Base-by-base conservation (phyloP, 2,329 filamentous ascomycete species). In the Knoxdaviesia proteae region DNA sequence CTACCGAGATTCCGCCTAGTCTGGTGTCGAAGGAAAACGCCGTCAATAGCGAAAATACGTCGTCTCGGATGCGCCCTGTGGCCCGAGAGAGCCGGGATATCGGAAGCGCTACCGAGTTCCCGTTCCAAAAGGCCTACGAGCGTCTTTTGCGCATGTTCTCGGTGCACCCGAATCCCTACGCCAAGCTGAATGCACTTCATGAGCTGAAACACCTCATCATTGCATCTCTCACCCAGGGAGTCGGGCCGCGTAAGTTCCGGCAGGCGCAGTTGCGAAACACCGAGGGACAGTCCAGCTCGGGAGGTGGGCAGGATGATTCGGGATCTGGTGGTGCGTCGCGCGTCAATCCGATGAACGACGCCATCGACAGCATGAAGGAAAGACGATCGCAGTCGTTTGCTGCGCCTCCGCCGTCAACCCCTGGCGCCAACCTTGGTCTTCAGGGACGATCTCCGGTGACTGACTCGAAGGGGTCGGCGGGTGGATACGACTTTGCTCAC, bases 111-210 rank as follows among this genome's bases (percentile, higher is more conserved):
- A 20, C 59, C 2, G 75, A 81, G 36, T 93, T 93, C 51, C 82
- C 83, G 0, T 94, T 88, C 54, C 74, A 74, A 42, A 74, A 76
- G 49, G 81, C 86, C 1, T 94, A 93, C 54, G 69, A 76, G 49
- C 76, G 79, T 8, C 66, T 96, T 1, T 65, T 96, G 33, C 77
- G 75, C 48, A 86, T 84, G 62, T 93, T 98, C 50, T 84, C 83
- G 37, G 82, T 87, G 4, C 83, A 92, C 49, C 82, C 84, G 0
- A 93, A 90, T 53, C 90, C 90, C 0, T 81, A 81, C 50, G 70
- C 74, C 29, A 98, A 98, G 58, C 69, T 98, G 8, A 78, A 80
- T 49, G 80, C 83, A 0, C 64, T 96, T 5, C 77, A 80, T 47
- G 84, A 94, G 55, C 67, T 98, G 5, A 78, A 92, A 53, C 74